Conservation (phyloP, 176 grass and related monocot species). For the Musa beccarii region DNA sequence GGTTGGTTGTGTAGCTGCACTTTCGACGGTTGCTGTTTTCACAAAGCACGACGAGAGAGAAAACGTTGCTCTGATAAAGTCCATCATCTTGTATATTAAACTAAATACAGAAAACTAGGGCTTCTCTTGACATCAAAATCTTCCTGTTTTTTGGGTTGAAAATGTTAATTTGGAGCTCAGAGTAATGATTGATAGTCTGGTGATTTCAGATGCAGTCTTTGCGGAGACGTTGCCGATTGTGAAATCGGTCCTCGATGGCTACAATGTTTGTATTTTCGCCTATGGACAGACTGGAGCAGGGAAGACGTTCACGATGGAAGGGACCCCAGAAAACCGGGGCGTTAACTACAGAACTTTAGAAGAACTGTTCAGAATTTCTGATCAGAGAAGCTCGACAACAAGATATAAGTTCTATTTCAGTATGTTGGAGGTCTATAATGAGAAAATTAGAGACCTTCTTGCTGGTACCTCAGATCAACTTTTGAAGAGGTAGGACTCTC, state of each 20-base stretch:
- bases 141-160: too few relatives aligned
- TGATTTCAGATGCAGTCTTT: constrained; percentile 58
- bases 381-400: constrained; percentile 32
- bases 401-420: constrained; percentile 67
- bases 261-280: constrained; percentile 96
- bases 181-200: constrained; percentile 20
- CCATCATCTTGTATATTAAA: neutral
- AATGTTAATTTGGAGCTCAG: neutral
- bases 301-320: constrained; percentile 98
- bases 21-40: neutral
- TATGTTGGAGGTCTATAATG: constrained; percentile 95
- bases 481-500: constrained; percentile 45
- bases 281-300: constrained; percentile 92
- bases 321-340: constrained; percentile 65
- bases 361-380: constrained; percentile 59
- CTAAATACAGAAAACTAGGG: neutral
- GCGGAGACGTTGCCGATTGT: constrained; percentile 65
- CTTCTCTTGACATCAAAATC: neutral
- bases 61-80: neutral
- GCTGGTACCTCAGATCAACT: constrained; percentile 40
- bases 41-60: too few relatives aligned
- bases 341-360: constrained; percentile 94
- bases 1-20: neutral
- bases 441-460: constrained; percentile 84
- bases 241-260: constrained; percentile 77